phyloP scores from a whole-genome alignment of 75 land plant species.

The Cryptomeria japonica region DNA sequence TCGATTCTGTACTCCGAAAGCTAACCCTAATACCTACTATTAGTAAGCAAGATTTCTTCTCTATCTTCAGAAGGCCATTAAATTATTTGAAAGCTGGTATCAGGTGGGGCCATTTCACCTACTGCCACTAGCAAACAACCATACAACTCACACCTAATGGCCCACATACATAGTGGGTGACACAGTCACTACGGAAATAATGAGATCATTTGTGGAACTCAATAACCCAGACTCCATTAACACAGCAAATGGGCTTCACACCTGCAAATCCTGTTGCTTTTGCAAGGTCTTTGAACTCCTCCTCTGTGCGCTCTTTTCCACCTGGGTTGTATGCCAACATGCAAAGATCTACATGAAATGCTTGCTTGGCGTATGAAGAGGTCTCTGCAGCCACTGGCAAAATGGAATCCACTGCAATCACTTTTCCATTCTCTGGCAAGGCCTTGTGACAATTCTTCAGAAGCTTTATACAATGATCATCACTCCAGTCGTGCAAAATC shows the following conservation, averaged over 20 bases:
- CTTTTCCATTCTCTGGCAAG: constrained; percentile 45
- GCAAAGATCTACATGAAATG: too few relatives aligned
- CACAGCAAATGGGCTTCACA: constrained; percentile 25
- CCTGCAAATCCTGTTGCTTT: constrained; percentile 47
- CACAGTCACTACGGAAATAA: too few relatives aligned
- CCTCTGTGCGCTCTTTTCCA: constrained; percentile 63
- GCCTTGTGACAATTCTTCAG: constrained; percentile 35
- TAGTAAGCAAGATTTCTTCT: too few relatives aligned
- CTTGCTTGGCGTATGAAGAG: constrained; percentile 22
- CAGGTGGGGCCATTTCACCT: too few relatives aligned
- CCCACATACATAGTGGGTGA: too few relatives aligned
- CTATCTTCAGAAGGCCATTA: too few relatives aligned
- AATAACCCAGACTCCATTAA: constrained; percentile 44
- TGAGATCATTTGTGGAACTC: constrained; percentile 42
- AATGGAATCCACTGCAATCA: constrained; percentile 49
- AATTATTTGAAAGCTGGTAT: too few relatives aligned
- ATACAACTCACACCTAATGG: too few relatives aligned
- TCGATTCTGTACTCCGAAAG: too few relatives aligned
- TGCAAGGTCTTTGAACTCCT: constrained; percentile 56
- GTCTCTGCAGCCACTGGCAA: constrained; percentile 32
- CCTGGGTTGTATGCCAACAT: constrained; percentile 60
- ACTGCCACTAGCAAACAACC: too few relatives aligned
- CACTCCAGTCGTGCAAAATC: constrained; percentile 73
- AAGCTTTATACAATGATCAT: constrained; percentile 49
- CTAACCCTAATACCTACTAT: too few relatives aligned